Evolutionary conservation across 2,329 filamentous ascomycete genomes (phyloP), one percentile per base, ranked within the genome.

Genomic region (Fusarium sp.): DNA sequence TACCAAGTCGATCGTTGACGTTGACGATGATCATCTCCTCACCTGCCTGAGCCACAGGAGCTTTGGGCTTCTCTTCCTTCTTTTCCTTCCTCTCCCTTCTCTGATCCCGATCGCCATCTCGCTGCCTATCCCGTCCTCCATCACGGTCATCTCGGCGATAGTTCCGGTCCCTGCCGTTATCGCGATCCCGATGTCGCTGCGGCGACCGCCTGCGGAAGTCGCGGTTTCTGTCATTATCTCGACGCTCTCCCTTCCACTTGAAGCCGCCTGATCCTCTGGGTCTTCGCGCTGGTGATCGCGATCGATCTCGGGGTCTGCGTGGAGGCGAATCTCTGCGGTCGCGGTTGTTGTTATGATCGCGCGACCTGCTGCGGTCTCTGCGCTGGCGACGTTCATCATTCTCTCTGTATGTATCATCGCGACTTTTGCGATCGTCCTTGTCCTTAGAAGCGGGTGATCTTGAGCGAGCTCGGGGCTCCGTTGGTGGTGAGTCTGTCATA

Each of bases 11-110:
- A 83, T 98, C 96, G 81, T 98, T 98, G 80, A 98, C 91, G 79
- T 96, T 91, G 24, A 98, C 95, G 58, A 97, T 90, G 75, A 98
- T 98, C 93, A 98, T 97, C 64, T 94, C 92, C 80, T 97, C 93
- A 11, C 86, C 82, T 8, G 84, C 44, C 15, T 73, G 74, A 5
- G 67, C 55, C 80, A 82, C 70, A 36, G 75, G 77, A 28, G 73
- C 79, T 65, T 74, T 84, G 62, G 84, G 83, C 57, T 85, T 81
- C 61, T 79, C 76, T 44, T 86, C 81, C 57, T 80, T 76, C 54
- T 78, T 81, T 58, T 80, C 76, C 41, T 78, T 80, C 56, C 79
- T 79, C 78, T 67, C 64, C 22, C 86, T 80, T 79, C 84, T 76
- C 68, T 79, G 63, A 71, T 75, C 63, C 24, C 70, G 56, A 11